phyloP scores from a whole-genome alignment of 148 eudicot genomes.

The Heliamphora exappendiculata region DNA sequence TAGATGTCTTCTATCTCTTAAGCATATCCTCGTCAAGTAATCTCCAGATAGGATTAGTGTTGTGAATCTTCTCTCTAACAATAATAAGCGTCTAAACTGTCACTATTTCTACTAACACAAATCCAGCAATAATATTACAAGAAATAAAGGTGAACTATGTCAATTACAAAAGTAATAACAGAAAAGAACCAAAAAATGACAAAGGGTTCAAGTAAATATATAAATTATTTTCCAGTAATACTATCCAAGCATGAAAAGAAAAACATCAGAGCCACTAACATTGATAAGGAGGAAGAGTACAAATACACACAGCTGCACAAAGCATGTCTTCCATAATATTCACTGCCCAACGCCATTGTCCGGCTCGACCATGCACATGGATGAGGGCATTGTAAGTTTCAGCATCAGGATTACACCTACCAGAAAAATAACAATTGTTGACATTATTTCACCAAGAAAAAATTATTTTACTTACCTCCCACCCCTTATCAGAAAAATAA shows the following conservation, averaged over 20 bases:
- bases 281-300: slow-evolving; percentile 31
- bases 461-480: too few relatives aligned
- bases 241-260: slow-evolving; percentile 10
- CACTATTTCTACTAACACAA: too few relatives aligned
- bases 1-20: too few relatives aligned
- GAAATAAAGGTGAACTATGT: too few relatives aligned
- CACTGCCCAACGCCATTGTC: slow-evolving; percentile 95
- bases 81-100: too few relatives aligned
- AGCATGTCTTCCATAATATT: slow-evolving; percentile 98
- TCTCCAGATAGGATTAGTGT: too few relatives aligned
- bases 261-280: slow-evolving; percentile 25
- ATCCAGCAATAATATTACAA: too few relatives aligned
- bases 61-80: too few relatives aligned
- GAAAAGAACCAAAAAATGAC: background rate
- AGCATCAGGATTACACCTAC: slow-evolving; percentile 88
- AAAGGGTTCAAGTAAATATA: background rate
- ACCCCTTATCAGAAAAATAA: too few relatives aligned
- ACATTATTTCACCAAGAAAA: background rate
- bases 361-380: slow-evolving; percentile 82
- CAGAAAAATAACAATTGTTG: slow-evolving; percentile 1
- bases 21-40: too few relatives aligned
- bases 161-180: too few relatives aligned
- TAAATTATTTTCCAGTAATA: background rate
- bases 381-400: slow-evolving; percentile 89
- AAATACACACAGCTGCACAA: slow-evolving; percentile 82